Conservation (phyloP, 2,329 filamentous ascomycete genomes). For the Trichoderma aggressivum region DNA sequence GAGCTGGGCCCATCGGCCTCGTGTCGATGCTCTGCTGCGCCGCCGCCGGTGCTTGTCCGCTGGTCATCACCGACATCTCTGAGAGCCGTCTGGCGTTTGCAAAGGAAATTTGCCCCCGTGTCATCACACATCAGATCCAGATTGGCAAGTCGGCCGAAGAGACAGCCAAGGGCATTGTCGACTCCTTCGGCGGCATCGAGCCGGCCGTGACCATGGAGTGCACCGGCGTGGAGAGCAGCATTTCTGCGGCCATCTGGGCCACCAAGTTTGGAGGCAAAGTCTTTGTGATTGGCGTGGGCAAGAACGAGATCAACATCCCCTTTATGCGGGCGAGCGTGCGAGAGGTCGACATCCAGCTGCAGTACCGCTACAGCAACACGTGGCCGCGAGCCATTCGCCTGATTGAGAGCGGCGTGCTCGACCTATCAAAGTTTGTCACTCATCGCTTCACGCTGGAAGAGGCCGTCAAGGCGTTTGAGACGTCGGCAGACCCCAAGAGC, state of each 20-base stretch:
- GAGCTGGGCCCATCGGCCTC: conserved; percentile 89
- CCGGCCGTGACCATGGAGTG: conserved; percentile 84
- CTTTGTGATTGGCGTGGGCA: conserved; percentile 93
- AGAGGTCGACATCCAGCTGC: conserved; percentile 93
- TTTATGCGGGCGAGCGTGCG: conserved; percentile 91
- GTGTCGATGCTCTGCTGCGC: conserved; percentile 80
- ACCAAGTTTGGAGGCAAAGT: conserved; percentile 95
- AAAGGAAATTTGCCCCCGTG: conserved; percentile 74
- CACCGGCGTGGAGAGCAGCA: conserved; percentile 89
- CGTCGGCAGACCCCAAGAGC: conserved; percentile 80
- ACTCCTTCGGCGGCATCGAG: conserved; percentile 72
- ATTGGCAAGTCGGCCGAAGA: conserved; percentile 61
- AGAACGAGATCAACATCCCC: conserved; percentile 90
- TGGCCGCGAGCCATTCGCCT: conserved; percentile 92
- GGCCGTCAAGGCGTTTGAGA: conserved; percentile 84
- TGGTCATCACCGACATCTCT: conserved; percentile 94
- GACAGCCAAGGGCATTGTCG: conserved; percentile 63
- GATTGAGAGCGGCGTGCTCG: conserved; percentile 77
- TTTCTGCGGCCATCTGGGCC: conserved; percentile 81
- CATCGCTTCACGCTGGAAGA: conserved; percentile 85
- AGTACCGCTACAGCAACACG: conserved; percentile 94
- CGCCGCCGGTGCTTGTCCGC: conserved; percentile 83
- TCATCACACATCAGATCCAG: conserved; percentile 76
- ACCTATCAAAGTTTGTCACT: conserved; percentile 78
- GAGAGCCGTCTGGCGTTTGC: conserved; percentile 81